Base-by-base conservation (phyloP, 2,329 filamentous ascomycete species). In the Intubia oerlemansii region DNA sequence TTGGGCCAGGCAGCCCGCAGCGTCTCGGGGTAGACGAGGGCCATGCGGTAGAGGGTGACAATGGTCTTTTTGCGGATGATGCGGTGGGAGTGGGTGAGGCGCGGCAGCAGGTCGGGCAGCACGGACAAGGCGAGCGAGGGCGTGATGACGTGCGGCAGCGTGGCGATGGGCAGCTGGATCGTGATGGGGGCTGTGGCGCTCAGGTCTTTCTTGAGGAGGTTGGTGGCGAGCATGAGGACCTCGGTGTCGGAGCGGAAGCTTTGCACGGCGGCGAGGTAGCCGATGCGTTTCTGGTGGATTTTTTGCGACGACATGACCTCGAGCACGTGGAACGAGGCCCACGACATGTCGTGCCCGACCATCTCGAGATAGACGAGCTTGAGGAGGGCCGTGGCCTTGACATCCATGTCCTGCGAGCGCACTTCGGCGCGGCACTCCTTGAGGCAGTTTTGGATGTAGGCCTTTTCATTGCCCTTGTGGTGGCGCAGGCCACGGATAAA, bases 341-440 rank as follows among this genome's bases (percentile, higher is more conserved):
- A 98, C 4, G 85, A 93, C 88, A 98, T 98, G 52, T 95, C 88
- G 48, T 95, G 79, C 10, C 88, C 88, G 41, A 95, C 84, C 88
- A 98, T 98, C 50, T 98, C 88, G 39, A 98, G 68, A 49, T 98
- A 98, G 30, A 93, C 75, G 42, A 98, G 66, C 58, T 98, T 98
- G 44, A 98, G 59, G 30, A 98, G 63, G 25, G 88, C 88, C 19
- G 82, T 95, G 13, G 88, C 84, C 60, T 98, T 98, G 52, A 92
- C 66, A 55, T 95, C 84, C 77, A 93, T 88, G 52, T 98, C 88
- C 54, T 85, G 77, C 41, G 78, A 77, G 47, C 75, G 76, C 47
- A 95, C 81, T 52, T 98, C 88, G 45, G 72, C 62, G 42, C 84
- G 80, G 52, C 88, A 98, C 77, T 98, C 88, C 58, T 82, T 84